Evolutionary conservation across 169 alveolate genomes (phyloP).

Genomic region (Miamiensis avidus): DNA sequence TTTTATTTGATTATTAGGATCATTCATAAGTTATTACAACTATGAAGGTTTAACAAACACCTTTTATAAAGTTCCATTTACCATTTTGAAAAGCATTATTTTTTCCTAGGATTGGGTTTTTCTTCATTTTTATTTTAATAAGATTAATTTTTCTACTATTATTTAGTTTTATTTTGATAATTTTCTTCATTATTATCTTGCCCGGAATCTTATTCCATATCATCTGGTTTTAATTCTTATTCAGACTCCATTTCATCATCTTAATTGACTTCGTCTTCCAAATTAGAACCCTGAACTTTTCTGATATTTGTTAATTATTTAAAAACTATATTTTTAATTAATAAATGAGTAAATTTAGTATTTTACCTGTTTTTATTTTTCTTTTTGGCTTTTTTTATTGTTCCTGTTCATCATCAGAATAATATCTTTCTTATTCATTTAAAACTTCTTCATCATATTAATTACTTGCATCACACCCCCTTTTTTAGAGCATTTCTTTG

Average conservation of each 20-base stretch:
- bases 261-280: background rate
- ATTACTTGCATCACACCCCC: constrained; percentile 53
- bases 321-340: background rate
- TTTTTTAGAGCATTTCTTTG: constrained; percentile 20
- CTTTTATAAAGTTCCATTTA: constrained; percentile 9
- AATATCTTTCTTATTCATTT: constrained; percentile 26
- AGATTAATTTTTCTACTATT: no score
- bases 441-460: constrained; percentile 48
- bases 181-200: background rate
- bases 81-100: constrained; percentile 21
- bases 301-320: background rate
- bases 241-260: background rate
- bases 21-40: background rate
- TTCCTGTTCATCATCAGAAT: constrained; percentile 49
- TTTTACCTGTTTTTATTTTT: constrained; percentile 29
- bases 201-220: constrained; percentile 4
- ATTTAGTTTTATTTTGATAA: background rate
- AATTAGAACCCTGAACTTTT: no score
- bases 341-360: no score
- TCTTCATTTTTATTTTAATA: background rate
- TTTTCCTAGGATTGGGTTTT: background rate
- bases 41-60: constrained; percentile 1
- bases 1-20: constrained; percentile 17
- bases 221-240: constrained; percentile 17
- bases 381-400: background rate